These are phyloP conservation scores for Ceratocystis eucalypticola DNA, from an alignment of 2,329 filamentous ascomycete species.

Conservation along the genomic window DNA sequence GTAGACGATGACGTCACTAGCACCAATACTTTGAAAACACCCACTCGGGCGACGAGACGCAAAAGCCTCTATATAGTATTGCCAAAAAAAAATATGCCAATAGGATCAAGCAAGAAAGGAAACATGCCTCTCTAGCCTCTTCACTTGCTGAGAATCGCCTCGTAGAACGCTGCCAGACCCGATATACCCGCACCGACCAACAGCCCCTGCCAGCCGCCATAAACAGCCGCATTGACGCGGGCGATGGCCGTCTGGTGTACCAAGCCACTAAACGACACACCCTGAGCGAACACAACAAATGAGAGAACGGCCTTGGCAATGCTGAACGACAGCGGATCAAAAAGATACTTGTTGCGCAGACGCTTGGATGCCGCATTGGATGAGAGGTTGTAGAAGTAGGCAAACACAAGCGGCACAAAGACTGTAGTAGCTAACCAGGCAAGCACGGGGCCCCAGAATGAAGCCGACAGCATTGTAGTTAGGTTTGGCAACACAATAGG, in stretches of 20 bases:
- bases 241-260: slow-evolving; percentile 46
- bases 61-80: too few species aligned
- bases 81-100: too few species aligned
- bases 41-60: too few species aligned
- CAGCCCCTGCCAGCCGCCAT: slow-evolving; percentile 57
- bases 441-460: slow-evolving; percentile 72
- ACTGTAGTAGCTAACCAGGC: slow-evolving; percentile 65
- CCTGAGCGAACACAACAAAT: slow-evolving; percentile 65
- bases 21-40: too few species aligned
- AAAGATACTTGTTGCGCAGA: slow-evolving; percentile 40
- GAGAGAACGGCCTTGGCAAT: slow-evolving; percentile 72
- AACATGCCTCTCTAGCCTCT: too few species aligned
- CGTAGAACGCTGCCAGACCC: slow-evolving; percentile 57
- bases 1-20: background rate
- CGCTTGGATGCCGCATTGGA: slow-evolving; percentile 28
- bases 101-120: too few species aligned
- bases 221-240: slow-evolving; percentile 52
- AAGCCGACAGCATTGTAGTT: slow-evolving; percentile 58
- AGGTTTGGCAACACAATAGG: slow-evolving; percentile 64
- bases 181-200: slow-evolving; percentile 56
- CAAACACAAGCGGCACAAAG: slow-evolving; percentile 53
- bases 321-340: slow-evolving; percentile 84
- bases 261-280: slow-evolving; percentile 47
- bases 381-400: slow-evolving; percentile 86
- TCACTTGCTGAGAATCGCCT: slow-evolving; percentile 60